Conservation (phyloP, 2,329 filamentous ascomycete species). For the Cladosporium phlei region DNA sequence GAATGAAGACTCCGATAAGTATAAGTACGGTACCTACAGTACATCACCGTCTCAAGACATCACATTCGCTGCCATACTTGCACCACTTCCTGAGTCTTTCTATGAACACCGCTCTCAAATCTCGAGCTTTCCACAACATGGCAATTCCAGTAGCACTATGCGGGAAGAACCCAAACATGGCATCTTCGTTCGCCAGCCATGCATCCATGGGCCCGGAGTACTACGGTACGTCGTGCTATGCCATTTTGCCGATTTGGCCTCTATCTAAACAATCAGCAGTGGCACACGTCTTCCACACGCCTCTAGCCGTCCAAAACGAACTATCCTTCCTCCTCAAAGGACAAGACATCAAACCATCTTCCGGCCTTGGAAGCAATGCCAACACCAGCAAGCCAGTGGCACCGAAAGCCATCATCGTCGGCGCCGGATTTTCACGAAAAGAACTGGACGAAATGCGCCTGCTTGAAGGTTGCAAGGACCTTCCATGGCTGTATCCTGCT, state of each 20-base stretch:
- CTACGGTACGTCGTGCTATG: conserved; percentile 14
- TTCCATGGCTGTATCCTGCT: conserved; percentile 21
- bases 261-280: conserved; percentile 17
- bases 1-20: too few species aligned
- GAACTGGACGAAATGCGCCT: conserved; percentile 21
- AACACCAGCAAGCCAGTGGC: conserved; percentile 12
- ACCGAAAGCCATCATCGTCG: conserved; percentile 23
- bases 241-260: not conserved
- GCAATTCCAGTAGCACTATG: conserved; percentile 22
- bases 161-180: conserved; percentile 21
- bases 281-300: conserved; percentile 23
- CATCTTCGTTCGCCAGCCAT: conserved; percentile 16
- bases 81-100: not conserved
- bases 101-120: conserved; percentile 2
- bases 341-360: conserved; percentile 18
- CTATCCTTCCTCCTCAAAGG: conserved; percentile 19
- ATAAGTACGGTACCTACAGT: not conserved
- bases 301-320: conserved; percentile 17
- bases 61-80: not conserved
- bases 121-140: conserved; percentile 14
- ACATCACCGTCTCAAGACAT: not conserved
- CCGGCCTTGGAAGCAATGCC: conserved; percentile 20
- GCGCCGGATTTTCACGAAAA: conserved; percentile 21
- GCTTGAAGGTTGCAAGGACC: conserved; percentile 15
- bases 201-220: conserved; percentile 19